Percentiles rank a stretch among this genome's conserved stretches.
Evolutionary conservation across 176 grass and related monocot genomes (phyloP).

Genomic region (Cymbopogon citratus): DNA sequence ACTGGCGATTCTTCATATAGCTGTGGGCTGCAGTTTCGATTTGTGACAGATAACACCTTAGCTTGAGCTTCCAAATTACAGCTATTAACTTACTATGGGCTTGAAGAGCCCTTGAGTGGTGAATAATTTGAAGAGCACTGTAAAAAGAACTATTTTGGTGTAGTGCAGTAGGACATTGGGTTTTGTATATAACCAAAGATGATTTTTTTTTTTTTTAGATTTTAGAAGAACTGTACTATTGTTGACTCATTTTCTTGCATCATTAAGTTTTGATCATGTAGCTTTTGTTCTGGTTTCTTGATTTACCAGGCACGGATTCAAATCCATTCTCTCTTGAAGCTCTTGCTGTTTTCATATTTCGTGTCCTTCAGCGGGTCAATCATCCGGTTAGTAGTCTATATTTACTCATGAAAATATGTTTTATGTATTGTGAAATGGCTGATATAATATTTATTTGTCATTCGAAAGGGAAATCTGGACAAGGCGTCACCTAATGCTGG

Average conservation of each 20-base stretch:
- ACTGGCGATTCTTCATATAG: neutral
- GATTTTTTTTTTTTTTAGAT: neutral
- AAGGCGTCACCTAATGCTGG: slow-evolving; percentile 72
- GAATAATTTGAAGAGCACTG: neutral
- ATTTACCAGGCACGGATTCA: slow-evolving; percentile 68
- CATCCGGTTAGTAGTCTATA: slow-evolving; percentile 61
- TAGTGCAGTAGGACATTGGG: neutral
- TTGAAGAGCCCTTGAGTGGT: neutral
- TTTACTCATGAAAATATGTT: slow-evolving; percentile 12
- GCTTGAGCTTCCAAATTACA: neutral
- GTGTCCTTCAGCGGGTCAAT: slow-evolving; percentile 84
- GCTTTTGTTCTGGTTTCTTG: slow-evolving; percentile 15
- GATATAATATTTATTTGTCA: slow-evolving; percentile 22
- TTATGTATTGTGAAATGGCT: slow-evolving; percentile 23
- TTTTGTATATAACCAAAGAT: neutral
- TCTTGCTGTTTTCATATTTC: slow-evolving; percentile 84
- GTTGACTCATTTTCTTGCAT: neutral
- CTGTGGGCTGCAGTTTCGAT: neutral
- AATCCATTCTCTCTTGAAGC: slow-evolving; percentile 97
- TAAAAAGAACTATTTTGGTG: neutral
- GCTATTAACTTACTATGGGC: neutral
- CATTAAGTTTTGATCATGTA: neutral
- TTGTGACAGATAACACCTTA: neutral
- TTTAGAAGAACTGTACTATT: neutral
- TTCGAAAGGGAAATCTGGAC: slow-evolving; percentile 88